Evolutionary conservation across 2,329 filamentous ascomycete species (phyloP), one percentile per base, ranked within the genome.

Genomic region (Curvularia eragrostidis): DNA sequence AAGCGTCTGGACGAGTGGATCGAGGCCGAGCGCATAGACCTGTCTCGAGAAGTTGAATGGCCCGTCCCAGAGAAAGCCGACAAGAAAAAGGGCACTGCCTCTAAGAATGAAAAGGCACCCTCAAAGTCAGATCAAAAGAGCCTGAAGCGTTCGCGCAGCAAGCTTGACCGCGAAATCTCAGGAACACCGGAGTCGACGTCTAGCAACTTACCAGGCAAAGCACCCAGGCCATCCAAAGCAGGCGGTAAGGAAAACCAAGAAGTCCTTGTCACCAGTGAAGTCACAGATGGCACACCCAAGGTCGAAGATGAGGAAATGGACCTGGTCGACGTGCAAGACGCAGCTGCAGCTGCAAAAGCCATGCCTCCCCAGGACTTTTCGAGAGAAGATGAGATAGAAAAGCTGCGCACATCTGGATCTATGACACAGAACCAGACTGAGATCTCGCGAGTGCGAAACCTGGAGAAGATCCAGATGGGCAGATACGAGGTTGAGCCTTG

Each of bases 371-470:
- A 83, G 26, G 73, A 79, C 5, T 94, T 91, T 72, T 89, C 89
- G 62, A 86, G 90, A 48, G 91, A 96, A 75, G 91, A 96, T 64
- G 95, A 99, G 76, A 97, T 98, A 56, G 95, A 99, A 75, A 97
- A 97, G 74, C 84, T 99, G 9, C 88, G 95, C 39, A 97, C 93
- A 3, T 91, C 91, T 23, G 96, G 95, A 30, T 97, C 93, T 60
- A 98, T 99, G 95, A 99, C 96, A 10, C 96, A 99, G 75, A 98
- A 98, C 65, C 95, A 96, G 56, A 93, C 94, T 12, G 96, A 99
- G 74, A 93, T 99, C 60, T 94, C 94, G 23, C 90, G 96, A 52
- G 96, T 99, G 54, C 89, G 95, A 71, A 99, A 99, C 74, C 88
- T 99, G 65, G 91, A 91, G 53, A 93, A 90, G 66, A 89, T 99